phyloP scores from a whole-genome alignment of 2,329 filamentous ascomycete genomes.

The Diaporthe amygdali region DNA sequence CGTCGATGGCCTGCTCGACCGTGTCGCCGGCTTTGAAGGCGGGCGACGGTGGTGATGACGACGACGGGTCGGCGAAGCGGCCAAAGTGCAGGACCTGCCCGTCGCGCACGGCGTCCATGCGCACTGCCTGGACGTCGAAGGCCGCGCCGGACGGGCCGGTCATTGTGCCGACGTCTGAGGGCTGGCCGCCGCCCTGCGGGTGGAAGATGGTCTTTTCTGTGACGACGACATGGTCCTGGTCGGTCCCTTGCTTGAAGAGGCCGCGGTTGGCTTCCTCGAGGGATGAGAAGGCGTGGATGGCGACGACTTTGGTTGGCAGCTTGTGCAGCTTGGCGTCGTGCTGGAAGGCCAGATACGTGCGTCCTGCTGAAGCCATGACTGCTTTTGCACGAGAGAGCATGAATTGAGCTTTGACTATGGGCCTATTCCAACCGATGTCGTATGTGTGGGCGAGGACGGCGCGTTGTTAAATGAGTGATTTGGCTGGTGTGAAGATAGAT shows the following conservation, averaged over 20 bases:
- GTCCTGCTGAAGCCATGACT: constrained; percentile 27
- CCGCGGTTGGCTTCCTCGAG: constrained; percentile 56
- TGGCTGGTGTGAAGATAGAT: not conserved
- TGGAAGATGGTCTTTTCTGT: constrained; percentile 76
- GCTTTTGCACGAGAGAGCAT: constrained; percentile 13
- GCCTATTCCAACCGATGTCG: not conserved
- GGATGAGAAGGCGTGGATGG: constrained; percentile 52
- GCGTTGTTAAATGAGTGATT: not conserved
- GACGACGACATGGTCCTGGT: constrained; percentile 59
- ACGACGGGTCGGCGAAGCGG: constrained; percentile 45
- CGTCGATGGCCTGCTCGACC: constrained; percentile 64
- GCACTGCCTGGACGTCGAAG: constrained; percentile 63
- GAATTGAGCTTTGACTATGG: not conserved
- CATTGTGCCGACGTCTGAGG: constrained; percentile 69
- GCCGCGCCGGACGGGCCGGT: constrained; percentile 32
- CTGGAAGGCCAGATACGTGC: constrained; percentile 51
- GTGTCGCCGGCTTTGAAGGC: constrained; percentile 47
- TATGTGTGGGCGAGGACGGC: not conserved
- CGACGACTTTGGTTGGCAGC: constrained; percentile 49
- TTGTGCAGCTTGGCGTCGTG: constrained; percentile 47
- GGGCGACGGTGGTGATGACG: not conserved
- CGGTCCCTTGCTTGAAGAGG: constrained; percentile 62
- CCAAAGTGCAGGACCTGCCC: constrained; percentile 71
- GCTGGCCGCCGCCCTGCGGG: constrained; percentile 76
- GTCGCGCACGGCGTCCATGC: constrained; percentile 54